Evolutionary conservation across 2,329 filamentous ascomycete genomes (phyloP).

Genomic region (Botrytis byssoidea): DNA sequence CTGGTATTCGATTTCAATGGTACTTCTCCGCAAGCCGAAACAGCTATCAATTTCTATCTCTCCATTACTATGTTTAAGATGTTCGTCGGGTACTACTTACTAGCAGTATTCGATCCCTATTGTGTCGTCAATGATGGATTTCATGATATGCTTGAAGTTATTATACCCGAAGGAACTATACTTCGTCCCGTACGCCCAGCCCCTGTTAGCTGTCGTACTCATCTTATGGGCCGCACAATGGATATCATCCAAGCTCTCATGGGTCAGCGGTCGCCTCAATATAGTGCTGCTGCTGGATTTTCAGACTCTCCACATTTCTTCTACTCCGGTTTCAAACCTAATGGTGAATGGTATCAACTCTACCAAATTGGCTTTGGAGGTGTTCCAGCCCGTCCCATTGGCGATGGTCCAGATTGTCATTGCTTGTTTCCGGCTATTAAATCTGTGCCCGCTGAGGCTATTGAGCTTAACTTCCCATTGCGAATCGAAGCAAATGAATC

Average conservation of each 20-base stretch:
- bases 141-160: constrained; percentile 7
- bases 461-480: constrained; percentile 14
- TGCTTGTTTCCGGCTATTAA: constrained; percentile 14
- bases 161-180: constrained; percentile 4
- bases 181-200: constrained; percentile 6
- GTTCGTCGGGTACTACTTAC: constrained; percentile 12
- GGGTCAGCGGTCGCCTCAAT: constrained; percentile 12
- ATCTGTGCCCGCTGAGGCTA: constrained; percentile 14
- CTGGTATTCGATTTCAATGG: constrained; percentile 7
- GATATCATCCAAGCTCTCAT: constrained; percentile 13
- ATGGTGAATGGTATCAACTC: constrained; percentile 16
- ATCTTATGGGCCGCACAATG: background rate
- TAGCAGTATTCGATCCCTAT: constrained; percentile 2
- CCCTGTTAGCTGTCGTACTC: background rate
- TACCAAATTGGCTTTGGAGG: constrained; percentile 15
- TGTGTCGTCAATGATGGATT: constrained; percentile 8
- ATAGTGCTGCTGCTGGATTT: constrained; percentile 5
- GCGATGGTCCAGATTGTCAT: constrained; percentile 15
- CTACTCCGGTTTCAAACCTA: constrained; percentile 12
- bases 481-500: constrained; percentile 19
- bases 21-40: constrained; percentile 12
- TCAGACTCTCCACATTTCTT: constrained; percentile 16
- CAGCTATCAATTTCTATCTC: constrained; percentile 16
- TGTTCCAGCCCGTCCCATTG: constrained; percentile 13
- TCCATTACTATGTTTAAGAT: constrained; percentile 13